A percentile compares a stretch with the other conserved stretches of the same genome.
phyloP scores from a whole-genome alignment of 2,329 filamentous ascomycete species.

The Ceratocystis papillata region DNA sequence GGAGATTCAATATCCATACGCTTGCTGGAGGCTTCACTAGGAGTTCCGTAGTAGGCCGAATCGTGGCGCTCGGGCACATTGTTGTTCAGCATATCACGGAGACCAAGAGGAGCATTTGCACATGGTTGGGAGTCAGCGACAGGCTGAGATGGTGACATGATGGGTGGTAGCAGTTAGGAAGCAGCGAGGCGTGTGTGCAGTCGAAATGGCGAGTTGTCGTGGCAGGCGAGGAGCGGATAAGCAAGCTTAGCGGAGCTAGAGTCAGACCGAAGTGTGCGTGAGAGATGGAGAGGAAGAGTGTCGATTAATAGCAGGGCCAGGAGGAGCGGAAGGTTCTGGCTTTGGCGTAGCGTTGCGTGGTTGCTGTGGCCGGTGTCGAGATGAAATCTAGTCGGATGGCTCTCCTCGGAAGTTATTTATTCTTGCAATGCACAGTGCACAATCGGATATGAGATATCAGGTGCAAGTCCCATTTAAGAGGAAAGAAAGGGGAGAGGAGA shows the following conservation, averaged over 20 bases:
- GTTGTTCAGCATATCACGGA: conserved; percentile 24
- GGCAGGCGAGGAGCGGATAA: not conserved
- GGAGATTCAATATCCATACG: conserved; percentile 25
- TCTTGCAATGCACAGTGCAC: conserved; percentile 7
- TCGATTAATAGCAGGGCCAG: not conserved
- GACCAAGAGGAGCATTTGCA: conserved; percentile 19
- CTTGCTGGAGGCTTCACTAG: conserved; percentile 24
- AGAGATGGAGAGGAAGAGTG: not conserved
- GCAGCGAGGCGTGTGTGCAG: too few relatives aligned
- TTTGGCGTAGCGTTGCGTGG: not conserved
- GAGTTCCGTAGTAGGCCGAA: conserved; percentile 24
- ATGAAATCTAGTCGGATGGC: not conserved
- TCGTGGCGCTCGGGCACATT: conserved; percentile 20
- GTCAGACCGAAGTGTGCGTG: too few relatives aligned
- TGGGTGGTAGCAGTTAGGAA: not conserved
- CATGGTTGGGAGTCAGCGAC: conserved; percentile 9
- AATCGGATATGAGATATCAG: not conserved
- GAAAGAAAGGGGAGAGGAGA: not conserved
- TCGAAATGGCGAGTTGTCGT: not conserved
- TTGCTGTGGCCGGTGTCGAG: not conserved
- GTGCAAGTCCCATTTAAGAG: not conserved
- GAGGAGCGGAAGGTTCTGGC: too few relatives aligned
- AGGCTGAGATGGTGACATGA: conserved; percentile 8
- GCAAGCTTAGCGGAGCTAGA: too few relatives aligned
- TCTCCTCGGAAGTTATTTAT: not conserved